phyloP scores from a whole-genome alignment of 1,284 basidiomycete genomes.

The Chondrostereum purpureum region DNA sequence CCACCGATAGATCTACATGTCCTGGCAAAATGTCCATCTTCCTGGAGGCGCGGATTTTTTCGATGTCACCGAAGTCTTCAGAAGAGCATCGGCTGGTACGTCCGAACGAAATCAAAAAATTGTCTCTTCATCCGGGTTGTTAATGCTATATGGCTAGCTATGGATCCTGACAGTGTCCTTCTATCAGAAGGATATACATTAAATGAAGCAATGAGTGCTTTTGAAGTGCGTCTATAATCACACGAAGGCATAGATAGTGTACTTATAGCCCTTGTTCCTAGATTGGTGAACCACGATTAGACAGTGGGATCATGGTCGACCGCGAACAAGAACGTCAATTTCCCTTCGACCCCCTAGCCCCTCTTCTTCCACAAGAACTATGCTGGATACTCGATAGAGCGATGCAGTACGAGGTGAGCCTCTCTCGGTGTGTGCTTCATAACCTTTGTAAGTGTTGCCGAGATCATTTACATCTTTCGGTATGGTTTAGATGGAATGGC shows the following conservation, averaged over 20 bases:
- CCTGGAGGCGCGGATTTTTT: constrained; percentile 52
- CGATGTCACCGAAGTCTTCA: constrained; percentile 55
- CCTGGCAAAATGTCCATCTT: constrained; percentile 22
- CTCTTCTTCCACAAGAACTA: constrained; percentile 67
- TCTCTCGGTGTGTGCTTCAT: too few relatives aligned
- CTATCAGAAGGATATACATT: constrained; percentile 67
- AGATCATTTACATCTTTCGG: too few relatives aligned
- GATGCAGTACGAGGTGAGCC: constrained; percentile 72
- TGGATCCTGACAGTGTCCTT: constrained; percentile 61
- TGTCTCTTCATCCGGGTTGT: too few relatives aligned
- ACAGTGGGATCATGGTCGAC: constrained; percentile 64
- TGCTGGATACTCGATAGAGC: constrained; percentile 85
- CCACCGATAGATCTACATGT: constrained; percentile 8
- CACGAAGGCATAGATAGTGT: too few relatives aligned
- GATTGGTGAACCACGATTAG: constrained; percentile 88
- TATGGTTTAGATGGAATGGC: constrained; percentile 72
- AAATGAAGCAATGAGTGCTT: constrained; percentile 84
- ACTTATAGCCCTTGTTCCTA: too few relatives aligned
- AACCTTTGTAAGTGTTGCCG: neutral
- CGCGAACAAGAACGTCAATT: constrained; percentile 31
- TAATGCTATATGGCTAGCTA: too few relatives aligned
- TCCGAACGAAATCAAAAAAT: too few relatives aligned
- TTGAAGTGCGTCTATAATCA: constrained; percentile 73
- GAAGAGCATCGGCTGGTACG: constrained; percentile 51
- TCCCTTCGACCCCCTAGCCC: constrained; percentile 60